Evolutionary conservation across 2,329 filamentous ascomycete species (phyloP), one percentile per base, ranked within the genome.

Genomic region (Neonectria punicea): DNA sequence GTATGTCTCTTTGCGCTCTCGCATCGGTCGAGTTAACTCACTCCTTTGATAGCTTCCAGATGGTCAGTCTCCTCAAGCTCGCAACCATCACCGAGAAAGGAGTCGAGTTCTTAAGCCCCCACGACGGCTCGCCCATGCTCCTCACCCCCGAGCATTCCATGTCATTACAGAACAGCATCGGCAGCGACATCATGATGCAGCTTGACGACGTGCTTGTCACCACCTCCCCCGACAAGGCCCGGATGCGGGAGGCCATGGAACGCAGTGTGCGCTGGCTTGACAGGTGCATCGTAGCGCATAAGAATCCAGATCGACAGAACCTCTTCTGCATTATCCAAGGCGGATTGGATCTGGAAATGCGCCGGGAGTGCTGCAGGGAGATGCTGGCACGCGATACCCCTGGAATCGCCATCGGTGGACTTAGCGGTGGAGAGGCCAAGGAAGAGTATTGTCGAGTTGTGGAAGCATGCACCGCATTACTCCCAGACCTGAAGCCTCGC

Each of bases 161-260:
- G 73, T 91, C 90, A 11, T 86, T 99, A 4, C 96, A 99, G 78
- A 98, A 99, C 80, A 95, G 92, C 59, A 99, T 99, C 75, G 96
- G 96, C 69, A 97, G 93, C 68, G 96, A 99, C 80, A 98, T 99
- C 73, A 98, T 98, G 71, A 99, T 99, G 97, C 97, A 99, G 81
- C 89, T 99, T 4, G 96, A 99, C 83, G 97, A 99, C 79, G 97
- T 99, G 14, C 92, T 99, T 56, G 95, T 94, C 32, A 98, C 96
- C 0, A 99, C 96, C 0, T 98, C 94, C 0, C 95, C 95, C 0
- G 96, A 99, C 79, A 84, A 88, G 61, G 90, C 84, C 20, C 91
- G 97, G 58, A 98, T 99, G 89, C 89, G 91, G 67, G 93, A 97
- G 80, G 96, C 96, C 54, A 98, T 98, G 94, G 87, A 96, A 75